Conservation (phyloP, 2,329 filamentous ascomycete species). For the Pseudogymnoascus sp. region DNA sequence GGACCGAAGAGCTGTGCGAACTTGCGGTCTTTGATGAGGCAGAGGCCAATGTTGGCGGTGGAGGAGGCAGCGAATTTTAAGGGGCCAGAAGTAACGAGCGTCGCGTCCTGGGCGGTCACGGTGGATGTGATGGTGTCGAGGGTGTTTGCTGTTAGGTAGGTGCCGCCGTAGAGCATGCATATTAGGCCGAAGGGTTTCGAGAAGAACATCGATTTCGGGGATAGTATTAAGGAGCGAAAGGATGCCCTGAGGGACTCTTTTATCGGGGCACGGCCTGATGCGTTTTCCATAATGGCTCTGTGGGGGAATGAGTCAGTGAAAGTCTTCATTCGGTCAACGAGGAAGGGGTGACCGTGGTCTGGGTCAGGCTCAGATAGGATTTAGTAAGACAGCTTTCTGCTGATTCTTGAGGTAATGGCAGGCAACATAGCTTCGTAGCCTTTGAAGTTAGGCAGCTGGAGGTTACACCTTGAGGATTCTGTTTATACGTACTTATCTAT, state of each 20-base stretch:
- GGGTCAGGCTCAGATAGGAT: not conserved
- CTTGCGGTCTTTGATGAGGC: constrained; percentile 83
- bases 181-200: constrained; percentile 65
- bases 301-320: constrained; percentile 10
- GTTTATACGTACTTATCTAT: constrained; percentile 65
- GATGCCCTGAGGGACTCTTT: constrained; percentile 54
- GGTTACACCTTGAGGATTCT: not conserved
- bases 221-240: constrained; percentile 48
- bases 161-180: constrained; percentile 74
- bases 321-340: not conserved
- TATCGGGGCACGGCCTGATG: constrained; percentile 61
- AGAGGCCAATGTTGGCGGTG: constrained; percentile 75
- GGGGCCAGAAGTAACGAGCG: constrained; percentile 63
- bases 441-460: not conserved
- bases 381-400: not conserved
- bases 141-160: constrained; percentile 81
- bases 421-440: constrained; percentile 3
- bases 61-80: constrained; percentile 77
- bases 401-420: not conserved
- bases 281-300: constrained; percentile 75
- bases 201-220: constrained; percentile 55
- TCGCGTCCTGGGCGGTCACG: constrained; percentile 48
- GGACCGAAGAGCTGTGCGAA: constrained; percentile 80
- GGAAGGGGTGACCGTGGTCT: not conserved
- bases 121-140: constrained; percentile 76